Evolutionary conservation across 1,139 yeast species (phyloP).

Genomic region (Pichiaceae sp.): DNA sequence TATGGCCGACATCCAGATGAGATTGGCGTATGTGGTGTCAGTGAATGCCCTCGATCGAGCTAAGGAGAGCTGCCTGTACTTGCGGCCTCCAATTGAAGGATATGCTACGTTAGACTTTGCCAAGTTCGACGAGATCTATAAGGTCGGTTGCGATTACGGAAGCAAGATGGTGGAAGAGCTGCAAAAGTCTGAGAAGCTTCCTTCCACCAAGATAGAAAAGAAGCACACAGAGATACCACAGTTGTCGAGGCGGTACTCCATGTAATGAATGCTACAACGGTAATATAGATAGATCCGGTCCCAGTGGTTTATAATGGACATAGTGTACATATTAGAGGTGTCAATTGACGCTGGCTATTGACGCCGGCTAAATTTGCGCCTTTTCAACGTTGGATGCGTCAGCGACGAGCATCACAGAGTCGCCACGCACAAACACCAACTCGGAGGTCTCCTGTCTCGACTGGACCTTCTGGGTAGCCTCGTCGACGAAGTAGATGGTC

Average conservation of each 20-base stretch:
- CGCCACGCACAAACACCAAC: constrained; percentile 95
- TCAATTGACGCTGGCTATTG: not conserved
- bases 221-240: constrained; percentile 19
- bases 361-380: not conserved
- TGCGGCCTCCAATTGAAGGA: constrained; percentile 89
- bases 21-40: constrained; percentile 91
- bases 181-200: constrained; percentile 46
- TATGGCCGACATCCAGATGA: constrained; percentile 89
- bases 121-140: constrained; percentile 81
- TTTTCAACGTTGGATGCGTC: constrained; percentile 19
- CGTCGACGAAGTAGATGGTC: constrained; percentile 55
- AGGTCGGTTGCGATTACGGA: constrained; percentile 75
- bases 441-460: constrained; percentile 61
- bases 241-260: constrained; percentile 55
- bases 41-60: constrained; percentile 90
- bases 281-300: constrained; percentile 2
- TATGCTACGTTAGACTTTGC: constrained; percentile 90
- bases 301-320: not conserved
- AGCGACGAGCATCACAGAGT: constrained; percentile 64
- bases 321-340: not conserved
- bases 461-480: constrained; percentile 34
- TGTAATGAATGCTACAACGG: constrained; percentile 24
- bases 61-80: constrained; percentile 83
- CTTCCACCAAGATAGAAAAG: constrained; percentile 50
- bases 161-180: constrained; percentile 47